These are phyloP conservation scores for Hamigera avellanea DNA, from an alignment of 495 filamentous ascomycete species.

Conservation along the genomic window DNA sequence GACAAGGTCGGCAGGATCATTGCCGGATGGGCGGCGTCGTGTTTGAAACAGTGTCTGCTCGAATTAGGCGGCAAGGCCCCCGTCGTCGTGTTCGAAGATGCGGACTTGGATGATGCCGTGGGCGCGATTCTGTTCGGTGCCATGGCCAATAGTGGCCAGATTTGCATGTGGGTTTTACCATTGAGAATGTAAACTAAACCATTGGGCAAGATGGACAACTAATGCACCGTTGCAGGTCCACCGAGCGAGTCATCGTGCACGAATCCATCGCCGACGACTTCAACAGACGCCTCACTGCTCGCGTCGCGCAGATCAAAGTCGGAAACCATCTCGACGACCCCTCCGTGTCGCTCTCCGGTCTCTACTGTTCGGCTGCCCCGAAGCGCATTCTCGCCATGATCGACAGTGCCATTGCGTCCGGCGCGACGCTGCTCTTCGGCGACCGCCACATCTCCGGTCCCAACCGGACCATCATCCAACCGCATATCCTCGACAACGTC, in stretches of 20 bases:
- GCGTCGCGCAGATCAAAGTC: neutral
- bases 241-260: slow-evolving; percentile 62
- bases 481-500: slow-evolving; percentile 18
- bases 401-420: slow-evolving; percentile 2
- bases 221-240: slow-evolving; percentile 17
- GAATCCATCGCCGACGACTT: slow-evolving; percentile 20
- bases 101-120: slow-evolving; percentile 32
- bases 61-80: slow-evolving; percentile 42
- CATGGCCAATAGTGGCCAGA: slow-evolving; percentile 47
- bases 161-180: slow-evolving; percentile 50
- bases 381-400: neutral
- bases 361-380: neutral
- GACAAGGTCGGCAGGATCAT: slow-evolving; percentile 33
- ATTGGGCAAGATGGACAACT: too few relatives aligned
- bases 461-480: slow-evolving; percentile 9
- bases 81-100: slow-evolving; percentile 36
- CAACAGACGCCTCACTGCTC: neutral
- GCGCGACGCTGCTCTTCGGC: slow-evolving; percentile 17
- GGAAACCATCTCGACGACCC: neutral
- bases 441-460: slow-evolving; percentile 5
- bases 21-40: slow-evolving; percentile 21
- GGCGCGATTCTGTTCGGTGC: slow-evolving; percentile 21
- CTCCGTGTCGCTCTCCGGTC: neutral
- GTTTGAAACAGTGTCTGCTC: slow-evolving; percentile 38
- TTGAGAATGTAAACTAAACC: too few relatives aligned